Evolutionary conservation across 2,329 filamentous ascomycete genomes (phyloP), one percentile per base, ranked within the genome.

Genomic region (Clonostachys rosea): DNA sequence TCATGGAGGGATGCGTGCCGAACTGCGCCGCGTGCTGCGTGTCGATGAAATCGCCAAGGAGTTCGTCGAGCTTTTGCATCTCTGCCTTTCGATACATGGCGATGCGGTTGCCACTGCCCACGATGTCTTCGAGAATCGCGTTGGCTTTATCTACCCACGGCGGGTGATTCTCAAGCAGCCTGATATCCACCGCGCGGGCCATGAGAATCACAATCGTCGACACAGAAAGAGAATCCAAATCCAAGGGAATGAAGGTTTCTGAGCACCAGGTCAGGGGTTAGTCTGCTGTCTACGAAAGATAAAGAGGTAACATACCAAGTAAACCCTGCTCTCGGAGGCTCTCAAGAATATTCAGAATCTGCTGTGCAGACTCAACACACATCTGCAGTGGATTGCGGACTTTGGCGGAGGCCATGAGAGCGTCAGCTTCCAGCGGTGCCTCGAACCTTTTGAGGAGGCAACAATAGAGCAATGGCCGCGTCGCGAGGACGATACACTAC

Each of bases 231-330:
- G 69, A 61, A 39, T 76, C 71, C 0, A 74, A 60, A 48, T 76
- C 71, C 44, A 73, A 75, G 0, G 72, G 70, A 0, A 77, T 63
- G 48, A 77, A 76, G 0, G 66, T 70, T 56, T 76, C 73, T 76
- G 46, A 47, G 9, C 9, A 10, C 24, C 24, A 9, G 2, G 16
- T 2, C 16, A 5, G 4, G 24, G 24, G 24, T 30, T 10, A 30
- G 24, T 30, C 24, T 30, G 3, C 8, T 30, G 24, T 3, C 8
- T 9, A 30, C 24, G 3, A 30, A 30, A 30, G 24, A 10, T 9
- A 10, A 3, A 8, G 16, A 34, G 34, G 9, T 6, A 9, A 42
- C 54, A 54, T 60, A 76, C 73, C 73, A 3, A 76, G 60, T 17
- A 78, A 62, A 6, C 67, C 67, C 52, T 78, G 73, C 13, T 62